These are phyloP conservation scores for Chenopodium quinoa DNA, from an alignment of 148 eudicot genomes.

Conservation along the genomic window DNA sequence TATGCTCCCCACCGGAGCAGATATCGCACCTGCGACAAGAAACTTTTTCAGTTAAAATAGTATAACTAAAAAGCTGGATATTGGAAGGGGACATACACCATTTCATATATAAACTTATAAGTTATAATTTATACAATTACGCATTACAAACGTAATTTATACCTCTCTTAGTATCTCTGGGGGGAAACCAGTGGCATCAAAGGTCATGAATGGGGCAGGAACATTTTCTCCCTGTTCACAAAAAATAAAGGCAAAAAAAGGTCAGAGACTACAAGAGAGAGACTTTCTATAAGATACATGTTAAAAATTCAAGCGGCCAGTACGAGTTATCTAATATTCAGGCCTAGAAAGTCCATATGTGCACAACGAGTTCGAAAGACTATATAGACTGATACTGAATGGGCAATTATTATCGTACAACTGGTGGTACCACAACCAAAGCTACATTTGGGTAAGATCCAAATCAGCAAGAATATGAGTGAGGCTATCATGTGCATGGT, in stretches of 20 bases:
- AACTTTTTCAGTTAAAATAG: slow-evolving; percentile 45
- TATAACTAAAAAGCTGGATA: slow-evolving; percentile 15
- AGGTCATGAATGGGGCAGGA: slow-evolving; percentile 95
- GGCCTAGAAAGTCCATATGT: not conserved
- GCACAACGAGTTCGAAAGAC: not conserved
- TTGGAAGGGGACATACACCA: slow-evolving; percentile 3
- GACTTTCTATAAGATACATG: not conserved
- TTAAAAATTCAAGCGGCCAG: not conserved
- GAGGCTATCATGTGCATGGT: too few relatives aligned
- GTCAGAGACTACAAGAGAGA: not conserved
- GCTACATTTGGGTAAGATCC: not conserved
- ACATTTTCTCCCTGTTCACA: slow-evolving; percentile 78
- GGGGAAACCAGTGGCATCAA: slow-evolving; percentile 92
- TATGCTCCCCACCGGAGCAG: slow-evolving; percentile 99
- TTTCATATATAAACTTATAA: not conserved
- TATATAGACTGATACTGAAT: too few relatives aligned
- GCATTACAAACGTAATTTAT: slow-evolving; percentile 19
- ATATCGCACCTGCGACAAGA: slow-evolving; percentile 99
- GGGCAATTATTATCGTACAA: too few relatives aligned
- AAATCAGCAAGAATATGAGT: too few relatives aligned
- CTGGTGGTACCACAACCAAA: too few relatives aligned
- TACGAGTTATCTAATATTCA: too few relatives aligned
- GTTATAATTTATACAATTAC: not conserved
- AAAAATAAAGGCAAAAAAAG: slow-evolving; percentile 15
- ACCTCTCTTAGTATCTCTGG: slow-evolving; percentile 91